phyloP scores from a whole-genome alignment of 306 rosid genomes.

The Cercis canadensis region DNA sequence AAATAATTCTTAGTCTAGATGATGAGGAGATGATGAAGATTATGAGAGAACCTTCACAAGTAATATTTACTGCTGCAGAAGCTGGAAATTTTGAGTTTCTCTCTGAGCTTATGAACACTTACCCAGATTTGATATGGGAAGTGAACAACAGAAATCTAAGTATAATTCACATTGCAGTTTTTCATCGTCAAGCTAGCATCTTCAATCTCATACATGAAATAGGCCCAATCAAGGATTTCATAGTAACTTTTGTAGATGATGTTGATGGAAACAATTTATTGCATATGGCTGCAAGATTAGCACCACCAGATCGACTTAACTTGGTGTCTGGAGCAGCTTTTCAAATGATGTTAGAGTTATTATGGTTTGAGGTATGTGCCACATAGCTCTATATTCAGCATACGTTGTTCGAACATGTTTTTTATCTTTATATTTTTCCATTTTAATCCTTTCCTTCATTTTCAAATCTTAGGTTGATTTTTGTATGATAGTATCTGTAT shows the following conservation, averaged over 20 bases:
- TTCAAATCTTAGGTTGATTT: no score
- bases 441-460: not conserved
- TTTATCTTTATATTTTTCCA: not conserved
- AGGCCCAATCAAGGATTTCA: conserved; percentile 35
- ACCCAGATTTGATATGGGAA: conserved; percentile 52
- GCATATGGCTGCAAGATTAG: conserved; percentile 48
- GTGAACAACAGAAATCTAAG: conserved; percentile 38
- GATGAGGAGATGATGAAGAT: conserved; percentile 4
- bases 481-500: no score
- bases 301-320: conserved; percentile 41
- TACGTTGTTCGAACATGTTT: no score
- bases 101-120: conserved; percentile 33
- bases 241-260: conserved; percentile 33
- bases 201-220: conserved; percentile 39
- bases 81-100: conserved; percentile 49
- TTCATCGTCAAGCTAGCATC: conserved; percentile 44
- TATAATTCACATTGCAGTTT: conserved; percentile 52
- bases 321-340: conserved; percentile 47
- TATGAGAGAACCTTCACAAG: conserved; percentile 41
- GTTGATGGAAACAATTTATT: conserved; percentile 36
- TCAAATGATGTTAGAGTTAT: conserved; percentile 50
- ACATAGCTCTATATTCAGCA: not conserved
- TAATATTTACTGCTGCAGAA: conserved; percentile 43
- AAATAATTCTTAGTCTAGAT: not conserved
- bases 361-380: conserved; percentile 53